Conservation (phyloP, 306 rosid genomes). For the Canavalia ensiformis region DNA sequence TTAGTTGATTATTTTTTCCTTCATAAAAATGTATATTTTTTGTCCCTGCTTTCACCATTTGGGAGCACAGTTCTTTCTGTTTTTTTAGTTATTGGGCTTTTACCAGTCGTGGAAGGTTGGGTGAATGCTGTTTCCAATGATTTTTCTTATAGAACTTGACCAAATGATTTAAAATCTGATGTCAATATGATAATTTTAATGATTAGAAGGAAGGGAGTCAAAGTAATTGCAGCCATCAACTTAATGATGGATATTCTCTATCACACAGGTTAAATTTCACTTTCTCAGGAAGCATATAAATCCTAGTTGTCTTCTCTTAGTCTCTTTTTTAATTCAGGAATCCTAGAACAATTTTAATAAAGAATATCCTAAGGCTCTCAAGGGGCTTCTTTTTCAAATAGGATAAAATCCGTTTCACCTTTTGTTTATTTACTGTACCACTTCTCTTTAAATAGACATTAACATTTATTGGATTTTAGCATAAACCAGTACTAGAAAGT, state of each 20-base stretch:
- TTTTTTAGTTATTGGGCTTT: background rate
- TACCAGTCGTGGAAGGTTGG: conserved; percentile 1
- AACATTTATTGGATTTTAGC: background rate
- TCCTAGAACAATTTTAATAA: conserved; percentile 1
- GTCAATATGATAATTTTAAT: background rate
- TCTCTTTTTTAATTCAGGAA: background rate
- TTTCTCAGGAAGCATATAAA: background rate
- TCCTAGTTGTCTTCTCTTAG: background rate
- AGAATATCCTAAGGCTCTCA: background rate
- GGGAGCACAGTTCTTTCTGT: conserved; percentile 12
- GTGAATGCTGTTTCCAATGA: conserved; percentile 1
- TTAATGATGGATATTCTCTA: background rate
- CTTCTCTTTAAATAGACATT: background rate
- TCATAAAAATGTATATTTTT: background rate
- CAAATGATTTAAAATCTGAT: conserved; percentile 5
- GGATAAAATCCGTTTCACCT: conserved; percentile 1
- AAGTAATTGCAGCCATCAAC: background rate
- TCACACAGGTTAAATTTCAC: conserved; percentile 5
- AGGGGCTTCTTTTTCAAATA: background rate
- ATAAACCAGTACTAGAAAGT: background rate
- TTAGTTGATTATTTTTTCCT: background rate
- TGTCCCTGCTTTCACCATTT: background rate
- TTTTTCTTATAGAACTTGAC: conserved; percentile 14
- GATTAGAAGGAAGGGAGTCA: conserved; percentile 9
- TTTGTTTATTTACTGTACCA: background rate